phyloP scores from a whole-genome alignment of 2,329 filamentous ascomycete species.

The Decorospora gaudefroyi region DNA sequence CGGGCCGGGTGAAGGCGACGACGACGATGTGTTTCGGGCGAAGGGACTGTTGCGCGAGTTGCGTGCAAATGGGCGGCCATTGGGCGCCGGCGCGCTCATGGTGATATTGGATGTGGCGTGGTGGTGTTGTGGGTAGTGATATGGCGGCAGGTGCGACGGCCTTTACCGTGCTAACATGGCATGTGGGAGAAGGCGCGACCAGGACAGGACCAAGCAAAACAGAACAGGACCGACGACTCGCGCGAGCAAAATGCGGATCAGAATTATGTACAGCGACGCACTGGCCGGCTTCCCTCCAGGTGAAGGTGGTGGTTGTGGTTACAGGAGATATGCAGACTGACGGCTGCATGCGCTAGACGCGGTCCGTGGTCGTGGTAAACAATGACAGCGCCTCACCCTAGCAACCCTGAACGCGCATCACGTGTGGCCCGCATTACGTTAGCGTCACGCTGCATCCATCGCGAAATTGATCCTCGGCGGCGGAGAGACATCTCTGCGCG shows the following conservation, averaged over 20 bases:
- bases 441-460: too few species aligned
- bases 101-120: too few species aligned
- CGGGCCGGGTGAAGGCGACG: conserved; percentile 64
- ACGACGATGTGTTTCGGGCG: conserved; percentile 66
- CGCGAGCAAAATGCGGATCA: conserved; percentile 19
- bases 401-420: conserved; percentile 15
- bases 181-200: conserved; percentile 15
- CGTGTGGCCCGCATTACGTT: conserved; percentile 8
- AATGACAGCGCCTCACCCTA: conserved; percentile 14
- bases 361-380: conserved; percentile 11
- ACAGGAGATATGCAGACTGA: conserved; percentile 18
- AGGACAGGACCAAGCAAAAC: conserved; percentile 11
- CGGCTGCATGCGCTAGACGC: conserved; percentile 17
- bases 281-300: conserved; percentile 9
- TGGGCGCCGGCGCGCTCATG: conserved; percentile 62
- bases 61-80: conserved; percentile 64
- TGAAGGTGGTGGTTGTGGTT: conserved; percentile 15
- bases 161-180: conserved; percentile 36
- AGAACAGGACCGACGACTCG: too few species aligned
- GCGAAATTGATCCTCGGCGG: conserved; percentile 9
- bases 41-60: conserved; percentile 79
- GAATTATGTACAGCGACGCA: conserved; percentile 39
- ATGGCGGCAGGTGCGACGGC: conserved; percentile 29
- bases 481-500: too few species aligned
- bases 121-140: conserved; percentile 18